Conservation (phyloP, 2,329 filamentous ascomycete species). For the Hypomyces perniciosus region DNA sequence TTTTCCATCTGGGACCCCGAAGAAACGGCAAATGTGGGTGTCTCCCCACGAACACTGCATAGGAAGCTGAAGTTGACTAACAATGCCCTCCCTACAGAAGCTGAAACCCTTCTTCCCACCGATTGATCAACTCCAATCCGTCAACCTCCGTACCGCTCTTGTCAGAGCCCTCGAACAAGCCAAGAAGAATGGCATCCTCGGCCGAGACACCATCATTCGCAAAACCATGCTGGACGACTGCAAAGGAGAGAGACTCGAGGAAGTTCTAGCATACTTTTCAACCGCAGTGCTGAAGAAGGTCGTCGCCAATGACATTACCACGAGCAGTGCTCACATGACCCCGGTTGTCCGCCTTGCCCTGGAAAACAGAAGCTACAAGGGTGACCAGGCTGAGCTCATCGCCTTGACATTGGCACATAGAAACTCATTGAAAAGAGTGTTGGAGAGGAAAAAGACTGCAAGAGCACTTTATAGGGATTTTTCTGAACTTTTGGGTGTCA, state of each 20-base stretch:
- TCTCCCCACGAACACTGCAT: background rate
- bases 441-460: conserved; percentile 55
- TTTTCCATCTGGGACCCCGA: conserved; percentile 78
- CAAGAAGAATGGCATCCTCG: conserved; percentile 81
- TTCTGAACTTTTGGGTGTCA: conserved; percentile 55
- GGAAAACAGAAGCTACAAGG: conserved; percentile 52
- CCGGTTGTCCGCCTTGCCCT: conserved; percentile 51
- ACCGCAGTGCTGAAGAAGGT: conserved; percentile 71
- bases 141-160: conserved; percentile 80
- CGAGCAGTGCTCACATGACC: conserved; percentile 36
- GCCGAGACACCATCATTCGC: conserved; percentile 71
- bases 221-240: conserved; percentile 98
- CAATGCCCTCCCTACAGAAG: conserved; percentile 52
- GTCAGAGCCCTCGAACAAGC: conserved; percentile 74
- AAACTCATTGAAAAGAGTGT: conserved; percentile 52
- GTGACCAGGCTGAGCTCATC: conserved; percentile 49
- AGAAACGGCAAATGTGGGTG: conserved; percentile 63
- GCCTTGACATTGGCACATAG: conserved; percentile 70
- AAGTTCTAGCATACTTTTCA: conserved; percentile 78
- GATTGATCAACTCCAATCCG: conserved; percentile 79
- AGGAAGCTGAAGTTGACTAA: conserved; percentile 4
- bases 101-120: conserved; percentile 87
- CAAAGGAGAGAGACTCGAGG: conserved; percentile 83
- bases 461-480: conserved; percentile 58
- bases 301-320: conserved; percentile 39